Evolutionary conservation across 2,329 filamentous ascomycete genomes (phyloP), one percentile per base, ranked within the genome.

Genomic region (Cadophora malorum): DNA sequence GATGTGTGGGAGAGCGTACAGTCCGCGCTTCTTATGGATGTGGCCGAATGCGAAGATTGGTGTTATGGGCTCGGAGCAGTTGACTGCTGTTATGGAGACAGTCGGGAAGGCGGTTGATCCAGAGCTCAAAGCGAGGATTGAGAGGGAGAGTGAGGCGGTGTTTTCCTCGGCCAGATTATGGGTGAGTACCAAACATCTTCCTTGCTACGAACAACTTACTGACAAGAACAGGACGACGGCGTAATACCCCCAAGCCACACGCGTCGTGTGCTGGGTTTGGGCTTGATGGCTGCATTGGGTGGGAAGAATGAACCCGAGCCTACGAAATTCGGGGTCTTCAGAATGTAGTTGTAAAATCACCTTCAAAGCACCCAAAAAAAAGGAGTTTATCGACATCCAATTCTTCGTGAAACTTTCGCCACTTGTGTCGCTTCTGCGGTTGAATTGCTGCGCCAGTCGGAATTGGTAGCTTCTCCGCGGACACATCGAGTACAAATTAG

Each of bases 41-140:
- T 99, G 96, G 96, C 96, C 96, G 50, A 97, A 97, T 74, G 94
- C 96, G n/a, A 91, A 92, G 77, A 93, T 97, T 61, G 93, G 92
- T 38, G 94, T 99, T 74, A 99, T 99, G 96, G 96, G 96, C 23
- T 87, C 91, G 50, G 95, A 97, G 81, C 95, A 98, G 82, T 84
- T 99, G 45, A 90, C 91, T 8, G 88, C 91, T 4, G 96, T 99
- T 70, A 98, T 99, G 96, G 92, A 94, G 81, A 92, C 94, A 1
- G 95, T 99, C 0, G 94, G 95, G 9, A 91, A 92, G 80, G 88
- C 88, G 68, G 90, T 89, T 0, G 94, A 97, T 78, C 91, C 92
- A 0, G 90, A 90, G 70, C 83, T 98, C 69, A 92, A 91, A 80
- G 88, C 88, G 50, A 85, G 95, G 56, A 98, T 99, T 74, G 95